phyloP scores from a whole-genome alignment of 139 green algal genomes.

The Micractinium conductrix region DNA sequence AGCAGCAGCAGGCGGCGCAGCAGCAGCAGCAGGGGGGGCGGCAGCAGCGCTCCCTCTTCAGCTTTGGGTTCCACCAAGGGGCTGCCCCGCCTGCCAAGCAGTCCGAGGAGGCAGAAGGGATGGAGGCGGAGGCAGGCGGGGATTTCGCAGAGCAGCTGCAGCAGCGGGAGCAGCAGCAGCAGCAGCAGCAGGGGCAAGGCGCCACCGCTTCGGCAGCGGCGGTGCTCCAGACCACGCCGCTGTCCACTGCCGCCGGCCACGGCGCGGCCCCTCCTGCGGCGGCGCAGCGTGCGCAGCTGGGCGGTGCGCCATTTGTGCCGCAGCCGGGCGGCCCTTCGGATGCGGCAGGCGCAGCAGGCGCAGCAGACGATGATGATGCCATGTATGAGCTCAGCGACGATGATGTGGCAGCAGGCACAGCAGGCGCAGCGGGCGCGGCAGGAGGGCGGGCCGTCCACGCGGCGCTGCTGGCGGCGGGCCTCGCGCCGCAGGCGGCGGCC shows the following conservation, averaged over 20 bases:
- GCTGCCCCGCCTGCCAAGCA: not conserved
- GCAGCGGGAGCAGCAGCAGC: not conserved
- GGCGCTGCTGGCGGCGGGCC: not conserved
- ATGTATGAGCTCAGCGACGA: conserved; percentile 29
- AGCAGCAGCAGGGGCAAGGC: not conserved
- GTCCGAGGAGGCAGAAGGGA: not conserved
- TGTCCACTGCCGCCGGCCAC: not conserved
- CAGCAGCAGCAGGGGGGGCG: conserved; percentile 6
- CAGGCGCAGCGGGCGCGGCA: not conserved
- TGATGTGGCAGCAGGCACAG: conserved; percentile 6
- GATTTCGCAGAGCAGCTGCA: not conserved
- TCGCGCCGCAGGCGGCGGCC: not conserved
- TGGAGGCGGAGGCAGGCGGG: not conserved
- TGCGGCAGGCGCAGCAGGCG: not conserved
- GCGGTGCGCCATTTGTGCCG: not conserved
- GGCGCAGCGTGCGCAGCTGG: not conserved
- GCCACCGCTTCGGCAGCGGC: not conserved
- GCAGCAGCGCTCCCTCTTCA: conserved; percentile 35
- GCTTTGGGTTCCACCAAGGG: conserved; percentile 32
- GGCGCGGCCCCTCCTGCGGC: not conserved
- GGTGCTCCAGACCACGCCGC: conserved; percentile 16
- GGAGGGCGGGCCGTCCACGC: not conserved
- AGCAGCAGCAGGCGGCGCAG: conserved; percentile 23
- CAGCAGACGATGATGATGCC: conserved; percentile 15
- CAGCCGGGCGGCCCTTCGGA: not conserved